phyloP scores from a whole-genome alignment of 768 basidiomycete species.

The Panus rudis region DNA sequence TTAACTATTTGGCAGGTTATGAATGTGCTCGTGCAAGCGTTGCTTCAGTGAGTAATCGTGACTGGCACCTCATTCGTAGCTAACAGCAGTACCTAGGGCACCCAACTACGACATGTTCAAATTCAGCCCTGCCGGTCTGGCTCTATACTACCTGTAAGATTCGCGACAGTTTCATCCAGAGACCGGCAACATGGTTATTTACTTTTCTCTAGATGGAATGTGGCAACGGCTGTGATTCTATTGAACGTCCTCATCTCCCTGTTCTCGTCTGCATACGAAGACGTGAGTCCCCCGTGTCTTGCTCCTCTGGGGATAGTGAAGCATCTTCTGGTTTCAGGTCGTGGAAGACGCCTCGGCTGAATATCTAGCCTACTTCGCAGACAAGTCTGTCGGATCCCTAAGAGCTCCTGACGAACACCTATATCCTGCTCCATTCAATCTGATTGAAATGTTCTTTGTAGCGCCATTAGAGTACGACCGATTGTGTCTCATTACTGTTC shows the following conservation, averaged over 20 bases:
- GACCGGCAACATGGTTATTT: slow-evolving; percentile 3
- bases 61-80: neutral
- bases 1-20: slow-evolving; percentile 39
- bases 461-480: slow-evolving; percentile 90
- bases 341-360: slow-evolving; percentile 83
- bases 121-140: slow-evolving; percentile 38
- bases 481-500: slow-evolving; percentile 23
- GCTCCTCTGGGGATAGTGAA: neutral
- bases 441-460: slow-evolving; percentile 73
- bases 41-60: slow-evolving; percentile 58
- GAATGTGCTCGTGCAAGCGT: slow-evolving; percentile 68
- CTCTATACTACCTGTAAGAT: slow-evolving; percentile 73
- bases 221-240: slow-evolving; percentile 74
- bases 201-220: slow-evolving; percentile 57
- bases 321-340: slow-evolving; percentile 38
- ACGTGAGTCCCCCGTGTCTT: slow-evolving; percentile 40
- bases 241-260: slow-evolving; percentile 94
- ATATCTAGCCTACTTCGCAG: slow-evolving; percentile 85
- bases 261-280: slow-evolving; percentile 88
- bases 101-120: slow-evolving; percentile 60
- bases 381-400: slow-evolving; percentile 80
- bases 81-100: slow-evolving; percentile 31
- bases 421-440: slow-evolving; percentile 90
- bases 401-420: slow-evolving; percentile 78
- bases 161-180: slow-evolving; percentile 1